Conservation (phyloP, 805 yeast species). For the Barnettozyma sucrosica region DNA sequence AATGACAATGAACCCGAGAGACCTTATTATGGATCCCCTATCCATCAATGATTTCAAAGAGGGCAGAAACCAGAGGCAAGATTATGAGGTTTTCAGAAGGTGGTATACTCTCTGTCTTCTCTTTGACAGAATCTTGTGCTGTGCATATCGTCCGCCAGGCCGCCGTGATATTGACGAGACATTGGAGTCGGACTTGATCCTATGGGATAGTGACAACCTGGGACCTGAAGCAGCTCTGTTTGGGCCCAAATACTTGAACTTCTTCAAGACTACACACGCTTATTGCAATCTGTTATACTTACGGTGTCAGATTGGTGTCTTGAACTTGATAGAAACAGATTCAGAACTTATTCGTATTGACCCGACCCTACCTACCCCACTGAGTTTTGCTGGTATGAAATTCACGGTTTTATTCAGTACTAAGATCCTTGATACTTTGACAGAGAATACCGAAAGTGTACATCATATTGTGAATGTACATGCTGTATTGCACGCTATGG, state of each 20-base stretch:
- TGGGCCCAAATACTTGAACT: background rate
- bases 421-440: background rate
- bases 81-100: constrained; percentile 5
- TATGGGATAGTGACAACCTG: constrained; percentile 5
- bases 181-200: constrained; percentile 6
- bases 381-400: constrained; percentile 9
- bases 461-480: constrained; percentile 9
- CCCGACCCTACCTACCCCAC: constrained; percentile 1
- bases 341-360: background rate
- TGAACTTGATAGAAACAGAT: constrained; percentile 7
- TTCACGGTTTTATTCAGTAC: constrained; percentile 3
- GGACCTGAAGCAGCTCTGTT: background rate
- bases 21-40: constrained; percentile 8
- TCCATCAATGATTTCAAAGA: constrained; percentile 6
- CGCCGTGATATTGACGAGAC: constrained; percentile 7
- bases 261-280: background rate
- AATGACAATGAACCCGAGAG: constrained; percentile 7
- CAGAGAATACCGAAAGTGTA: background rate
- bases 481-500: constrained; percentile 7
- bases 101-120: constrained; percentile 5
- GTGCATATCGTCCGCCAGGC: constrained; percentile 11
- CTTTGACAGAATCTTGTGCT: constrained; percentile 8
- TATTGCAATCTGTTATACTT: constrained; percentile 7
- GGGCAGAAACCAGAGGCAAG: constrained; percentile 1
- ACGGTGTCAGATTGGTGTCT: constrained; percentile 9